phyloP scores from a whole-genome alignment of 164 flowering plant genomes.

The Tetrastigma voinierianum region DNA sequence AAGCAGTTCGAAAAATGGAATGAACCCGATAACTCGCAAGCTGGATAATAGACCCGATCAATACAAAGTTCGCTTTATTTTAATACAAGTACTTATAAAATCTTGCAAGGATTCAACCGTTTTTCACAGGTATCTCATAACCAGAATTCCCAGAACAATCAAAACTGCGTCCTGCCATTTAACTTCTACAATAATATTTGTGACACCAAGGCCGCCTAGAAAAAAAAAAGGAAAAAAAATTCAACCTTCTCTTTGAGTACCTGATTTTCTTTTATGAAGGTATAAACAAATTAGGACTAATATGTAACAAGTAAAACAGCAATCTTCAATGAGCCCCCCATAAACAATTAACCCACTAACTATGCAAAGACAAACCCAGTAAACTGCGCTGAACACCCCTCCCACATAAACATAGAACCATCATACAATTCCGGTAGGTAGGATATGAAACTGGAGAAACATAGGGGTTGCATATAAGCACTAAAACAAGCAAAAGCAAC shows the following conservation, averaged over 20 bases:
- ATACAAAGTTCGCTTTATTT: too few species aligned
- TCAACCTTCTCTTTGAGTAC: slow-evolving; percentile 1
- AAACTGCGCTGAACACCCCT: slow-evolving; percentile 9
- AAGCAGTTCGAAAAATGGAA: too few species aligned
- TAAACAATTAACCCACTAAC: slow-evolving; percentile 1
- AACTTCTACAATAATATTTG: not conserved
- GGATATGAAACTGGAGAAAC: not conserved
- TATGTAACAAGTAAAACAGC: not conserved
- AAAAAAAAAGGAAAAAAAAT: not conserved
- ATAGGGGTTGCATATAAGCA: slow-evolving; percentile 1
- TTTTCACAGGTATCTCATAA: too few species aligned
- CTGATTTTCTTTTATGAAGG: slow-evolving; percentile 22
- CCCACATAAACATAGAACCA: slow-evolving; percentile 1
- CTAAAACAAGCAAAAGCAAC: slow-evolving; percentile 19
- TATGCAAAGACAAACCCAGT: not conserved
- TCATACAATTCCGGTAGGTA: not conserved
- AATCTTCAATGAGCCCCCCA: not conserved
- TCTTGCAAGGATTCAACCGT: too few species aligned
- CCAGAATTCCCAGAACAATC: too few species aligned
- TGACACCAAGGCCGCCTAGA: not conserved
- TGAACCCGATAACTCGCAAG: too few species aligned
- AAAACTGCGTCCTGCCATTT: too few species aligned
- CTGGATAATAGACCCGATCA: too few species aligned
- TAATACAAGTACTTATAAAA: too few species aligned
- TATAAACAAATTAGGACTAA: slow-evolving; percentile 18